These are phyloP conservation scores for Ambrosiella beaveri DNA, from an alignment of 2,329 filamentous ascomycete genomes.

Conservation along the genomic window DNA sequence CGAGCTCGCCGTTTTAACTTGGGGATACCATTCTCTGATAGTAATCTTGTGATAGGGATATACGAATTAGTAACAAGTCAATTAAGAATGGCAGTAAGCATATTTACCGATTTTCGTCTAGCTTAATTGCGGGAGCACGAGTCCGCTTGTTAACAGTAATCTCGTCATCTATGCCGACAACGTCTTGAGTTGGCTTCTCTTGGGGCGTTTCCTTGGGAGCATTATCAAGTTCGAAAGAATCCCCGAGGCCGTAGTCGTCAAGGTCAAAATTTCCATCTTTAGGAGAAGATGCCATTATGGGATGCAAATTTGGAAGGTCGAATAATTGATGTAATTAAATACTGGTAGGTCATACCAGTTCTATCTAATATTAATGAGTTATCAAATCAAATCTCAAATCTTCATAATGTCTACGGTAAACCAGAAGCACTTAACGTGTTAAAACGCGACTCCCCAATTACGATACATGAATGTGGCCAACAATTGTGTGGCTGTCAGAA, in stretches of 20 bases:
- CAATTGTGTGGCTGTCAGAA: not conserved
- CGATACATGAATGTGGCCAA: slow-evolving; percentile 4
- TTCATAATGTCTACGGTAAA: too few species aligned
- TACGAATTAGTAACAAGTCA: not conserved
- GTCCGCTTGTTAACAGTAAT: slow-evolving; percentile 65
- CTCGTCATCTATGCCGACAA: slow-evolving; percentile 70
- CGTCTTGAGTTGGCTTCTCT: slow-evolving; percentile 28
- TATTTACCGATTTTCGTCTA: slow-evolving; percentile 59
- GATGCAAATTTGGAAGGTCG: not conserved
- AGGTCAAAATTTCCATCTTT: slow-evolving; percentile 34
- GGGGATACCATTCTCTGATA: slow-evolving; percentile 70
- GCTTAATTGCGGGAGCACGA: slow-evolving; percentile 56
- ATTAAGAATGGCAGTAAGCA: not conserved
- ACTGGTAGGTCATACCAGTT: too few species aligned
- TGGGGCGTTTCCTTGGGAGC: slow-evolving; percentile 15
- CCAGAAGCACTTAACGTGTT: slow-evolving; percentile 1
- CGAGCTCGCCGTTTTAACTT: slow-evolving; percentile 57
- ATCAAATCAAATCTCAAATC: too few species aligned
- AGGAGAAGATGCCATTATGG: not conserved
- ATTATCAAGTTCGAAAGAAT: slow-evolving; percentile 25
- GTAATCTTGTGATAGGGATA: slow-evolving; percentile 35
- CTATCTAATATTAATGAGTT: too few species aligned
- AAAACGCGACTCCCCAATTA: slow-evolving; percentile 5
- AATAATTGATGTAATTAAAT: not conserved
- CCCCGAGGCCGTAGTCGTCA: slow-evolving; percentile 57